phyloP scores from a whole-genome alignment of 257 asterid genomes.

The Salvia miltiorrhiza region DNA sequence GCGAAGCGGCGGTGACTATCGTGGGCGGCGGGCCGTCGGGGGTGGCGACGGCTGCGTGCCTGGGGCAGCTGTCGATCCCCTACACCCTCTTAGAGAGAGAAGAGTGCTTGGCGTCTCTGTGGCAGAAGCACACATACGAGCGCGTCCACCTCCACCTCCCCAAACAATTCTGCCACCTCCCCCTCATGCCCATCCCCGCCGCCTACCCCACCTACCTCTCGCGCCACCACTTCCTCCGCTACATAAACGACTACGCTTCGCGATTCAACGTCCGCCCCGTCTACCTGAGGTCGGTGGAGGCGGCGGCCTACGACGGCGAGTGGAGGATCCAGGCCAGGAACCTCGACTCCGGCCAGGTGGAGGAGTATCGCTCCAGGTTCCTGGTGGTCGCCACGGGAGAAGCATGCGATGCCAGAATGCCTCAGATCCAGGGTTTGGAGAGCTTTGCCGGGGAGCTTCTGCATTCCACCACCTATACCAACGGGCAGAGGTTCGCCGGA shows the following conservation, averaged over 20 bases:
- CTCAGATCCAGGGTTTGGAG: slow-evolving; percentile 47
- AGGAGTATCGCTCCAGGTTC: slow-evolving; percentile 45
- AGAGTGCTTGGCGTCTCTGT: slow-evolving; percentile 60
- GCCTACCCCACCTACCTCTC: slow-evolving; percentile 46
- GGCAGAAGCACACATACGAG: slow-evolving; percentile 73
- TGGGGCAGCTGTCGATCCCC: slow-evolving; percentile 46
- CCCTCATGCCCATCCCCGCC: slow-evolving; percentile 49
- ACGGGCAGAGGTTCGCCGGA: slow-evolving; percentile 36
- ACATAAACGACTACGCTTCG: slow-evolving; percentile 58
- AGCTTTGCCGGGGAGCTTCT: slow-evolving; percentile 51
- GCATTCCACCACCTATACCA: slow-evolving; percentile 59
- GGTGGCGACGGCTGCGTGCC: slow-evolving; percentile 66
- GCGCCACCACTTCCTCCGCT: slow-evolving; percentile 29
- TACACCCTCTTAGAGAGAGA: slow-evolving; percentile 62
- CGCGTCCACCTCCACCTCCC: slow-evolving; percentile 74
- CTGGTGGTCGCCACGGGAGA: slow-evolving; percentile 80
- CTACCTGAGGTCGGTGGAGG: slow-evolving; percentile 40
- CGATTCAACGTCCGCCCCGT: slow-evolving; percentile 39
- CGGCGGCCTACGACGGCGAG: slow-evolving; percentile 38
- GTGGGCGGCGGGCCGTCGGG: slow-evolving; percentile 85
- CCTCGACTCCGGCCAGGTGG: slow-evolving; percentile 25
- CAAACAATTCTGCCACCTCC: slow-evolving; percentile 52
- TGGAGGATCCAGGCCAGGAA: slow-evolving; percentile 52
- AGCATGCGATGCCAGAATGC: slow-evolving; percentile 46
- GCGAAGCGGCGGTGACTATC: slow-evolving; percentile 28